Percentiles rank a stretch among this genome's conserved stretches.
Conservation (phyloP, 495 filamentous ascomycete species). For the Parathielavia appendiculata region DNA sequence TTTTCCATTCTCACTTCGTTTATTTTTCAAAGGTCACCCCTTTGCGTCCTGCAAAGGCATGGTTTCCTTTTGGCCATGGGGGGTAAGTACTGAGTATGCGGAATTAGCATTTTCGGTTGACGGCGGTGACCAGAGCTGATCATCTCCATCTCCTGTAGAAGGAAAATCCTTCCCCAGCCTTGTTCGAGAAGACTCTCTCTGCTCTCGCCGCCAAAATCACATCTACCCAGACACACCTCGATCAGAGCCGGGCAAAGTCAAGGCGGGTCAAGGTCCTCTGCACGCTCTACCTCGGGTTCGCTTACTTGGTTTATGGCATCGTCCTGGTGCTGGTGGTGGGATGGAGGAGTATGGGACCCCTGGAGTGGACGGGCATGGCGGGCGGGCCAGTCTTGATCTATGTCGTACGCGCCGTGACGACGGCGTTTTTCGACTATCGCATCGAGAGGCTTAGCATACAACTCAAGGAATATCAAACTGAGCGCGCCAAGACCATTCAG, state of each 20-base stretch:
- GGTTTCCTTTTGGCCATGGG: conserved; percentile 71
- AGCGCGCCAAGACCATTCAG: conserved; percentile 82
- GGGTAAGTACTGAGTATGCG: conserved; percentile 15
- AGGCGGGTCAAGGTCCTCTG: conserved; percentile 79
- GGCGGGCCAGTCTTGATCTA: conserved; percentile 82
- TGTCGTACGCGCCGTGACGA: conserved; percentile 52
- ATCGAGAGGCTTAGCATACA: conserved; percentile 59
- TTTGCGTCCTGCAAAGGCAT: conserved; percentile 39
- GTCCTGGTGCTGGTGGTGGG: conserved; percentile 79
- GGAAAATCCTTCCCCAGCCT: conserved; percentile 78
- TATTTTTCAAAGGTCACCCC: neutral
- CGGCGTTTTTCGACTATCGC: conserved; percentile 74
- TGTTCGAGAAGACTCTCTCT: conserved; percentile 85
- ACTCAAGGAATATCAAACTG: conserved; percentile 68
- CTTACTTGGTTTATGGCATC: conserved; percentile 78
- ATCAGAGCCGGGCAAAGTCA: conserved; percentile 60
- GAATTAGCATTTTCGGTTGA: neutral
- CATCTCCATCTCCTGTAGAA: conserved; percentile 45
- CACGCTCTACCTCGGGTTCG: conserved; percentile 85
- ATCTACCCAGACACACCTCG: conserved; percentile 62
- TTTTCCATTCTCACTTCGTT: conserved; percentile 1
- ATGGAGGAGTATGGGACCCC: conserved; percentile 68
- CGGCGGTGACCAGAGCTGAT: conserved; percentile 33
- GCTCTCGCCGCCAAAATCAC: conserved; percentile 76
- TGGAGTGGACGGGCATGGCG: conserved; percentile 69